phyloP scores from a whole-genome alignment of 768 basidiomycete species.

The Amanita molliuscula region DNA sequence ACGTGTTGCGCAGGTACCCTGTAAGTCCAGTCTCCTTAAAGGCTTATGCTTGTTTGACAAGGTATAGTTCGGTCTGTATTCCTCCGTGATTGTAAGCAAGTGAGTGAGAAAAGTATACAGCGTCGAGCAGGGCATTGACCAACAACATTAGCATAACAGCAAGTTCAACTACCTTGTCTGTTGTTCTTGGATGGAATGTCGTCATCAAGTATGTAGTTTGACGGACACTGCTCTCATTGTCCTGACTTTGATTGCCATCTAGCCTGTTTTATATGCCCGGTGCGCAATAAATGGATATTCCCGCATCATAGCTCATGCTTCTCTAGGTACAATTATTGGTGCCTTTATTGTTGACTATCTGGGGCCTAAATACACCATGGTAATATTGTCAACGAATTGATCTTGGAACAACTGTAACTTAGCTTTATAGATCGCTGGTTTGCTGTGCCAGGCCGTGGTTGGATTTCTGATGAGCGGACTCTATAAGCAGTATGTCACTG shows the following conservation, averaged over 20 bases:
- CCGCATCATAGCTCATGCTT: constrained; percentile 12
- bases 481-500: constrained; percentile 38
- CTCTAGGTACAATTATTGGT: constrained; percentile 59
- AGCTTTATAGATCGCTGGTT: constrained; percentile 45
- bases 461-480: constrained; percentile 89
- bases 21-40: constrained; percentile 26
- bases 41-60: constrained; percentile 1
- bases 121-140: background rate
- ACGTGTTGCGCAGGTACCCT: constrained; percentile 39
- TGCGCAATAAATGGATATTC: background rate
- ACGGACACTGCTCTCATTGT: background rate
- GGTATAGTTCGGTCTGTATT: constrained; percentile 69
- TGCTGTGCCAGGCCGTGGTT: constrained; percentile 56
- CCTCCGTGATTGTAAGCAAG: constrained; percentile 65
- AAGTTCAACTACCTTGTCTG: constrained; percentile 33
- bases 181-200: constrained; percentile 77
- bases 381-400: constrained; percentile 14
- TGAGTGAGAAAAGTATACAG: constrained; percentile 17
- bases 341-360: constrained; percentile 70
- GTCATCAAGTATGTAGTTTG: constrained; percentile 58
- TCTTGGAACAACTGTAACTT: background rate
- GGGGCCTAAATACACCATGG: constrained; percentile 72
- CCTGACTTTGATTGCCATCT: background rate
- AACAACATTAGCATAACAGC: constrained; percentile 51
- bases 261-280: constrained; percentile 33